phyloP scores from a whole-genome alignment of 1,284 basidiomycete genomes.

The Tremellales sp. region DNA sequence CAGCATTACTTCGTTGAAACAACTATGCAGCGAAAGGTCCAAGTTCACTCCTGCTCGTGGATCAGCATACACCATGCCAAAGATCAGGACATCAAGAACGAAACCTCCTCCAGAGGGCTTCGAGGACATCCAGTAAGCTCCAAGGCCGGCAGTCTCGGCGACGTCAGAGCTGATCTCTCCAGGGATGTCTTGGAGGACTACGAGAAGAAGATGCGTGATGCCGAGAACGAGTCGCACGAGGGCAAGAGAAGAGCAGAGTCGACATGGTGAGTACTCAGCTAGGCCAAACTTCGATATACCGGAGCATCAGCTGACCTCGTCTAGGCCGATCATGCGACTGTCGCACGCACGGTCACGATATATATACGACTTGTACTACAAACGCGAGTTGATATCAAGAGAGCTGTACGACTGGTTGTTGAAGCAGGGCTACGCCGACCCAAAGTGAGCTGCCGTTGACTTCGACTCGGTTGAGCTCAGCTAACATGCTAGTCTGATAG shows the following conservation, averaged over 20 bases:
- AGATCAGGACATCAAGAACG: conserved; percentile 88
- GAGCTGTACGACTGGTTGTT: conserved; percentile 98
- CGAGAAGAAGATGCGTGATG: conserved; percentile 93
- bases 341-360: conserved; percentile 92
- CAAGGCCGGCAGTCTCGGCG: conserved; percentile 57
- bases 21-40: too few species aligned
- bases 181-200: conserved; percentile 85
- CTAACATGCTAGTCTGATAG: conserved; percentile 69
- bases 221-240: conserved; percentile 95
- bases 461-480: background rate
- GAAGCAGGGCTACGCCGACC: conserved; percentile 96
- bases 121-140: conserved; percentile 77
- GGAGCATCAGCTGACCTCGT: background rate
- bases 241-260: conserved; percentile 96
- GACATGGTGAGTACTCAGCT: too few species aligned
- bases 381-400: conserved; percentile 88
- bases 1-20: too few species aligned
- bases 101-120: conserved; percentile 95
- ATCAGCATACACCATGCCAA: conserved; percentile 69
- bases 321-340: conserved; percentile 88
- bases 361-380: conserved; percentile 98
- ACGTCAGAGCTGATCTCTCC: conserved; percentile 66
- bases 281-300: conserved; percentile 11
- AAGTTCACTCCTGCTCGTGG: too few species aligned
- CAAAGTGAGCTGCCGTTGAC: conserved; percentile 64